phyloP scores from a whole-genome alignment of 2,329 filamentous ascomycete species.

The Botryotinia convoluta region DNA sequence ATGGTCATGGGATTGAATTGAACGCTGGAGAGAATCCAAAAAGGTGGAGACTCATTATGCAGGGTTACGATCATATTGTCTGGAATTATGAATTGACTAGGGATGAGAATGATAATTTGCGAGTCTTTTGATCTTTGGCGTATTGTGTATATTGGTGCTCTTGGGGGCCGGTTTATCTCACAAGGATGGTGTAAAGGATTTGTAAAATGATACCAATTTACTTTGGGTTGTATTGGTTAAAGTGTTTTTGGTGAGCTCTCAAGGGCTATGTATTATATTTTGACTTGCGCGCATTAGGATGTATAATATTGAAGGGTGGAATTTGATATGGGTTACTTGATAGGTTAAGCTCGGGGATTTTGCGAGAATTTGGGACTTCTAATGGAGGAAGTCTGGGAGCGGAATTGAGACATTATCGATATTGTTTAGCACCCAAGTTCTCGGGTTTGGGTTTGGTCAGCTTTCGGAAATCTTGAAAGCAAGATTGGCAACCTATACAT shows the following conservation, averaged over 20 bases:
- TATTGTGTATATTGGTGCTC: not conserved
- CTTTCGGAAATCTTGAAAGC: not conserved
- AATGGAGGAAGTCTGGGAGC: not conserved
- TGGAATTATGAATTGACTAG: conserved; percentile 65
- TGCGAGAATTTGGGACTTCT: not conserved
- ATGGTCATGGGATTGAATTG: conserved; percentile 35
- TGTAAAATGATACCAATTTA: not conserved
- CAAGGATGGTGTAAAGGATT: not conserved
- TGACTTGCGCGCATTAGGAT: not conserved
- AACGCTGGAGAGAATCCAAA: conserved; percentile 37
- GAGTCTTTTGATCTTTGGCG: conserved; percentile 25
- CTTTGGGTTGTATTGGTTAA: not conserved
- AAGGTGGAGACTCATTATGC: conserved; percentile 67
- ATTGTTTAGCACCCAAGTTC: not conserved
- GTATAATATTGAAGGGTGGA: not conserved
- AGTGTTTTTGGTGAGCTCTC: not conserved
- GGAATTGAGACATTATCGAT: not conserved
- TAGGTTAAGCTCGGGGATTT: not conserved
- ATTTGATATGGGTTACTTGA: not conserved
- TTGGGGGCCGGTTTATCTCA: not conserved
- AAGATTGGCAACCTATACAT: not conserved
- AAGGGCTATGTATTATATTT: not conserved
- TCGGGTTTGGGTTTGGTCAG: not conserved
- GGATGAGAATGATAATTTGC: conserved; percentile 37
- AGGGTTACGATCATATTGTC: conserved; percentile 68